These are phyloP conservation scores for Aspergillus sp. DNA, from an alignment of 2,329 filamentous ascomycete genomes.

Conservation along the genomic window DNA sequence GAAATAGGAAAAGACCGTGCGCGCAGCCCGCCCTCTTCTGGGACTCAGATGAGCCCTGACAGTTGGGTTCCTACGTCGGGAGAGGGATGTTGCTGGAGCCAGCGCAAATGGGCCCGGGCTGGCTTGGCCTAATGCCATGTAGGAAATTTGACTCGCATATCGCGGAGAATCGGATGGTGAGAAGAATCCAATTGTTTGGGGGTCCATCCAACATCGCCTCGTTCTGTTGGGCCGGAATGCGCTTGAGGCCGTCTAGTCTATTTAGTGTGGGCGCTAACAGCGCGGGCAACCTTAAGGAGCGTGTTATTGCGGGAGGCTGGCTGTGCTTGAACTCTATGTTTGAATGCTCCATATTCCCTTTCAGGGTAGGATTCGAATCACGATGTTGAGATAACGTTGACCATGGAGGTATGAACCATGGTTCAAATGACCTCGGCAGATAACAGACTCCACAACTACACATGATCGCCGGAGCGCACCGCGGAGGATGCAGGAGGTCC, in stretches of 20 bases:
- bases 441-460: neutral
- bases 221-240: constrained; percentile 10
- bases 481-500: too few species aligned
- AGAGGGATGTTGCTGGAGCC: neutral
- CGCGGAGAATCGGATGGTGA: neutral
- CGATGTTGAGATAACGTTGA: neutral
- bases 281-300: neutral
- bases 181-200: constrained; percentile 2
- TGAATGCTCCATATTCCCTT: neutral
- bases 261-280: constrained; percentile 2
- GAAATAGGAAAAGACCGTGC: neutral
- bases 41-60: neutral
- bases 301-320: neutral
- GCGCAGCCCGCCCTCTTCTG: neutral
- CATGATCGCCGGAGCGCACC: neutral
- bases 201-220: neutral
- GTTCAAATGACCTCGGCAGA: neutral
- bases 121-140: constrained; percentile 2
- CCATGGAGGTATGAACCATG: neutral
- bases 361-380: neutral
- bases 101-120: neutral
- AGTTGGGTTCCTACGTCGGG: constrained; percentile 3
- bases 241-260: neutral
- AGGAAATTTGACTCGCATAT: constrained; percentile 10
- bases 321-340: neutral